Conservation (phyloP, 2,329 filamentous ascomycete species). For the Exserohilum rostratum region DNA sequence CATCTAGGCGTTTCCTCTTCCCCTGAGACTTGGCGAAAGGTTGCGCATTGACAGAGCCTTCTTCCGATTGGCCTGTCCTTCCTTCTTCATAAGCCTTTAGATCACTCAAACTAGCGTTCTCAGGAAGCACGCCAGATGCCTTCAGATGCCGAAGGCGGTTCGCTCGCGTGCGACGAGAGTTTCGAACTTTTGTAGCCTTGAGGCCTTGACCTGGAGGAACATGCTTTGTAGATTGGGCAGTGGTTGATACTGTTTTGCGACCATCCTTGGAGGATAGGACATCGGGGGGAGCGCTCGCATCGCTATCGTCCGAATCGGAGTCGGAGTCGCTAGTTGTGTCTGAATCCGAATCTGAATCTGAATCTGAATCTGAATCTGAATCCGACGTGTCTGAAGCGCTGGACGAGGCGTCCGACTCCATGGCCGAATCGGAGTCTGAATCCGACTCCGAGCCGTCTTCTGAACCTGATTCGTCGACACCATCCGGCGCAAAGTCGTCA, state of each 20-base stretch:
- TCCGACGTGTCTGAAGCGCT: slow-evolving; percentile 33
- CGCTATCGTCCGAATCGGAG: slow-evolving; percentile 45
- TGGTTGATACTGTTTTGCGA: slow-evolving; percentile 2
- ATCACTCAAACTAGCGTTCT: slow-evolving; percentile 58
- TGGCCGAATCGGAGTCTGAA: slow-evolving; percentile 21
- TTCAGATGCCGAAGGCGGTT: slow-evolving; percentile 61
- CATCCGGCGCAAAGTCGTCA: slow-evolving; percentile 36
- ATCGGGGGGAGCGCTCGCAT: slow-evolving; percentile 40
- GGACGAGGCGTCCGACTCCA: slow-evolving; percentile 1
- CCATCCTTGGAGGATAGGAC: slow-evolving; percentile 29
- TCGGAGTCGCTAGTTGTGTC: slow-evolving; percentile 34
- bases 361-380: slow-evolving; percentile 19
- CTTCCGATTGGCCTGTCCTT: neutral
- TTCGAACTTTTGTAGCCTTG: slow-evolving; percentile 60
- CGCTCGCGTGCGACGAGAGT: slow-evolving; percentile 58
- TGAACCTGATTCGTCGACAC: slow-evolving; percentile 19
- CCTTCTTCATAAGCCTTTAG: slow-evolving; percentile 56
- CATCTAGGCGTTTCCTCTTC: slow-evolving; percentile 33
- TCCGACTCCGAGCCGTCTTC: slow-evolving; percentile 18
- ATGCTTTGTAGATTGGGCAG: neutral
- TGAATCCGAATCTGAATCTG: slow-evolving; percentile 10
- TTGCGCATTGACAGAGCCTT: neutral
- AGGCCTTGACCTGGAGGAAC: slow-evolving; percentile 59
- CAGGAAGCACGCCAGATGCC: slow-evolving; percentile 57
- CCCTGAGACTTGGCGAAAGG: slow-evolving; percentile 19